Evolutionary conservation across 345 rosid genomes (phyloP).

Genomic region (Lepidium sativum): DNA sequence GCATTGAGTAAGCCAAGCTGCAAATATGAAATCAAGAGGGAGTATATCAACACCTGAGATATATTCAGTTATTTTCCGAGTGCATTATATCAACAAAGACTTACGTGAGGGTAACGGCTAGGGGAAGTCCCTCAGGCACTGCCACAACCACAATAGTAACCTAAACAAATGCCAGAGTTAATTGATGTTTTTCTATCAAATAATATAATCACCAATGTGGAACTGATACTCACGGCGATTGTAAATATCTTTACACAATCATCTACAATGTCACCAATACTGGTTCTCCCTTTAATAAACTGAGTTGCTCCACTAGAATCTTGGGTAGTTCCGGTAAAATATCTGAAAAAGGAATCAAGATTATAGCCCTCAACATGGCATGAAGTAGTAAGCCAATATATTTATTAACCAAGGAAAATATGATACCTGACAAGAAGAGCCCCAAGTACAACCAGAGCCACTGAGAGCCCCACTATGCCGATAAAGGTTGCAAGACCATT

Average conservation of each 20-base stretch:
- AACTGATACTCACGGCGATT: constrained; percentile 62
- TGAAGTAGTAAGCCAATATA: constrained; percentile 7
- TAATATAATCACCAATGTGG: constrained; percentile 8
- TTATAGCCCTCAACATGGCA: neutral
- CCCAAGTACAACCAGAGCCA: constrained; percentile 66
- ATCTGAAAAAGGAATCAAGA: constrained; percentile 41
- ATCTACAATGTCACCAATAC: constrained; percentile 46
- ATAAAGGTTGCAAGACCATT: constrained; percentile 99
- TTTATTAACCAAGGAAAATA: neutral
- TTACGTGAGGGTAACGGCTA: constrained; percentile 99
- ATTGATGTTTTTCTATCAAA: constrained; percentile 9
- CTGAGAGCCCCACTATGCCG: constrained; percentile 89
- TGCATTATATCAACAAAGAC: constrained; percentile 19
- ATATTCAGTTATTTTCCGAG: neutral
- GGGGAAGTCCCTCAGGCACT: constrained; percentile 99
- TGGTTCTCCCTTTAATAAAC: constrained; percentile 64
- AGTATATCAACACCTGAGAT: constrained; percentile 7
- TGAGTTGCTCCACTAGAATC: constrained; percentile 44
- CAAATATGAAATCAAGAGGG: constrained; percentile 1
- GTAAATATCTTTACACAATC: constrained; percentile 80
- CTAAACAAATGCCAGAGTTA: constrained; percentile 36
- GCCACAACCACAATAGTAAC: constrained; percentile 99
- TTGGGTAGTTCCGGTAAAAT: constrained; percentile 73
- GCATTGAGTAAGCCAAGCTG: constrained; percentile 97
- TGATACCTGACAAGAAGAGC: constrained; percentile 74